Base-by-base conservation (phyloP, 2,329 filamentous ascomycete genomes). In the Trichoderma breve region DNA sequence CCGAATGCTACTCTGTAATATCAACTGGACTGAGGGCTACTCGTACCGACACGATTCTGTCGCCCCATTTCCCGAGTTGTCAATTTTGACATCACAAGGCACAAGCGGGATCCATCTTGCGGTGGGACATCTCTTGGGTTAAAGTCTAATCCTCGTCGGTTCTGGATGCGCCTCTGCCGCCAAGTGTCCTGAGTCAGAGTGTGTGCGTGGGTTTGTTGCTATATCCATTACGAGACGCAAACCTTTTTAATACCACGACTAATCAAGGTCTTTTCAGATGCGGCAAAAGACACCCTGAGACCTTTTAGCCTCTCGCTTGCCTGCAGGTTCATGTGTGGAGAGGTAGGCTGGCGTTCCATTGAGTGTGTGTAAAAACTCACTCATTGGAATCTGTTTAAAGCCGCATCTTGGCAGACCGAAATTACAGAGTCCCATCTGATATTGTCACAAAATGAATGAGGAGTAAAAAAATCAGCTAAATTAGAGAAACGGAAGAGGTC, bases 141-240 rank as follows among this genome's bases (percentile, higher is more conserved):
- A 43, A 30, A 51, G 67, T 36, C 36, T 47, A 7, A 32, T 62
- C 34, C 55, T 66, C 63, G 63, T 36, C 63, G 28, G 63, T 21
- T 66, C 47, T 34, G 47, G 63, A 57, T 39, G 64, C 64, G 67
- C 67, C 67, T 70, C 57, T 70, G 67, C 67, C 67, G 67, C 67
- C 67, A 36, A 30, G 36, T 58, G 53, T 55, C 51, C 55, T 53
- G 67, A 70, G 67, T 70, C 67, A 70, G 61, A 53, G 57, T 28
- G 14, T 61, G 39, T 39, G 34, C 53, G 60, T 36, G 67, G 67
- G 39, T 47, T 55, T 58, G 55, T 11, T 51, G 36, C 67, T 24
- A 60, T 69, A 39, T 60, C 9, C 39, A 70, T 70, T 70, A 70
- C 67, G 67, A 70, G 36, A 70, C 67, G 14, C 39, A 62, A 69